A percentile compares a stretch with the other conserved stretches of the same genome.
These are phyloP conservation scores for Hypomyces rosellus DNA, from an alignment of 2,329 filamentous ascomycete species.

Conservation along the genomic window DNA sequence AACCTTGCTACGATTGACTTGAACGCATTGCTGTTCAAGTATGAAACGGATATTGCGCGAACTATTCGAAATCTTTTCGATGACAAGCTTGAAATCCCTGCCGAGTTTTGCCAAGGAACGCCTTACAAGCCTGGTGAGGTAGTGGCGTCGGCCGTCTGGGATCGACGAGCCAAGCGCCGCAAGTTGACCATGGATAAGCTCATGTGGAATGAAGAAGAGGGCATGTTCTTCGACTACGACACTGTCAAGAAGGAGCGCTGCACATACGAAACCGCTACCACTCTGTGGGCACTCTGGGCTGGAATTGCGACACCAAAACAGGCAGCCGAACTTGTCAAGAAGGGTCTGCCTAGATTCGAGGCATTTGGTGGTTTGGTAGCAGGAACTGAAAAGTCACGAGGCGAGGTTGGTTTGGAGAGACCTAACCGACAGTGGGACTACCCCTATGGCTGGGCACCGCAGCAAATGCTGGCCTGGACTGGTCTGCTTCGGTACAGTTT, in stretches of 20 bases:
- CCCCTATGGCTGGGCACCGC: conserved; percentile 95
- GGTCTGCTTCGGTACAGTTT: conserved; percentile 89
- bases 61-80: conserved; percentile 79
- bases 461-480: conserved; percentile 97
- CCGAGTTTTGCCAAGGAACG: conserved; percentile 68
- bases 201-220: conserved; percentile 84
- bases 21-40: conserved; percentile 93
- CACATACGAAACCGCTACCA: conserved; percentile 84
- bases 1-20: conserved; percentile 90
- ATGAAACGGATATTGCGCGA: conserved; percentile 86
- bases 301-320: conserved; percentile 80
- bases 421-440: conserved; percentile 99
- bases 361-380: conserved; percentile 81
- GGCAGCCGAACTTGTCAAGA: conserved; percentile 74
- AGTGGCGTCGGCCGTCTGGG: conserved; percentile 83
- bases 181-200: conserved; percentile 86
- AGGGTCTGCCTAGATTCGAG: conserved; percentile 82
- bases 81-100: conserved; percentile 75
- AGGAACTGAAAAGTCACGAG: conserved; percentile 84
- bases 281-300: conserved; percentile 97
- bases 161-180: conserved; percentile 76
- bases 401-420: conserved; percentile 68
- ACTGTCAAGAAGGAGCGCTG: conserved; percentile 74
- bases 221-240: conserved; percentile 98
- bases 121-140: conserved; percentile 58